Evolutionary conservation across 177 flowering plant genomes (phyloP), one percentile per base, ranked within the genome.

Genomic region (Vitis hybrid): DNA sequence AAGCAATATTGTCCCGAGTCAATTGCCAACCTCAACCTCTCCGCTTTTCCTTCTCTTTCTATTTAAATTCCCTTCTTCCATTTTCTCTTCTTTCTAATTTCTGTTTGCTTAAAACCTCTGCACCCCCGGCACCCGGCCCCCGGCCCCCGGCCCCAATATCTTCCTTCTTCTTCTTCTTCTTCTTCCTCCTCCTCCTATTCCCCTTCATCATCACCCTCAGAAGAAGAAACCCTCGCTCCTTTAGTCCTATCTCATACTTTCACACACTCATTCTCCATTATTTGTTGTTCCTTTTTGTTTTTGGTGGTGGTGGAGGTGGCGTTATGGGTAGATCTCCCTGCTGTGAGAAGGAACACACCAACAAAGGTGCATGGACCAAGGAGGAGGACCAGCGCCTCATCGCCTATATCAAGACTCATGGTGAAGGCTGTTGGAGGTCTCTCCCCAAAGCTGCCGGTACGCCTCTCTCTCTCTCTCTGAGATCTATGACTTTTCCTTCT

Each of bases 391-490:
- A 78, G 52, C 82, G 82, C 60, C 85, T 84, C 66, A 75, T 82
- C 19, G 71, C 66, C 62, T 80, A 84, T 73, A 84, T 84, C 80
- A 80, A 68, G 54, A 14, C 65, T 52, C 83, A 85, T 70, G 88
- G 87, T 11, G 87, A 84, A 75, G 87, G 89, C 40, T 82, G 86
- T 18, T 86, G 89, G 89, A 76, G 89, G 66, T 84, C 86, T 58
- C 89, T 86, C 55, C 89, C 89, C 23, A 86, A 79, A 73, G 78
- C 87, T 60, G 89, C 89, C 45, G 89, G 89, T 82, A 65, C n/a
- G 14, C 14, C 10, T 18, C 60, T 34, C 68, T 26, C 26, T 26
- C 26, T 26, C 26, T 26, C 26, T 26, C 23, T 23, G 26, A 13
- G 8, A 17, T 15, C 6, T 54, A n/a, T 62, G 3, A 4, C 23